phyloP scores from a whole-genome alignment of 495 filamentous ascomycete genomes.

The Tricharina praecox region DNA sequence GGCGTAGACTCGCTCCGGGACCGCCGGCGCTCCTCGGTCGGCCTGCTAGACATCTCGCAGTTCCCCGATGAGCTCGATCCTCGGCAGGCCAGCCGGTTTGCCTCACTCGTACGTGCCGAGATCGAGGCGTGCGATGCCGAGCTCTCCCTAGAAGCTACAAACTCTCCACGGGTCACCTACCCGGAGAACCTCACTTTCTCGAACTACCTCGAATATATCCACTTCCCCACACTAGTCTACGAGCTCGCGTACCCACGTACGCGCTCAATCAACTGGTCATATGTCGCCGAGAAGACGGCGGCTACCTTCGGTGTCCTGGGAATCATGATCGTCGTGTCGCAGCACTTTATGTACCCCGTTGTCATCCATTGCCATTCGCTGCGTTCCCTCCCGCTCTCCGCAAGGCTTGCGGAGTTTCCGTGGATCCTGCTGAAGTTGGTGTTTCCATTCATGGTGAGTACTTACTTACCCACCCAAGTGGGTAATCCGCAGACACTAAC shows the following conservation, averaged over 20 bases:
- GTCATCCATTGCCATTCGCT: constrained; percentile 47
- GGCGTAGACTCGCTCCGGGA: constrained; percentile 10
- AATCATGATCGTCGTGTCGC: constrained; percentile 44
- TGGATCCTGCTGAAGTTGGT: constrained; percentile 52
- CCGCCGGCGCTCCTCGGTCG: constrained; percentile 7
- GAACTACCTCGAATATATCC: constrained; percentile 55
- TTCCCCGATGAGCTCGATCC: constrained; percentile 41
- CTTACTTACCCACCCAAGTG: constrained; percentile 29
- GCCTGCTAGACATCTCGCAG: constrained; percentile 38
- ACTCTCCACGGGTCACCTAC: constrained; percentile 32
- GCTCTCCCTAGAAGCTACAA: constrained; percentile 34
- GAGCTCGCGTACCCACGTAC: constrained; percentile 61
- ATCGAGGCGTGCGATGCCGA: constrained; percentile 44
- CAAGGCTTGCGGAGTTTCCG: constrained; percentile 48
- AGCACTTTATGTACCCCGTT: constrained; percentile 46
- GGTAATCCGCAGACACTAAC: constrained; percentile 40
- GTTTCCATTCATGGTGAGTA: constrained; percentile 45
- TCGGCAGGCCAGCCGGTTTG: not conserved
- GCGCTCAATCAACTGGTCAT: constrained; percentile 49
- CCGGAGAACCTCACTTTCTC: constrained; percentile 47
- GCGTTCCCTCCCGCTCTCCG: constrained; percentile 43
- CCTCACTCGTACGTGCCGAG: constrained; percentile 32
- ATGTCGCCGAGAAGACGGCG: constrained; percentile 49
- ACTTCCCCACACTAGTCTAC: constrained; percentile 58
- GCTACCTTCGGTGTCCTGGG: constrained; percentile 53